Base-by-base conservation (phyloP, 441 rosid genomes). In the Eruca vesicaria region DNA sequence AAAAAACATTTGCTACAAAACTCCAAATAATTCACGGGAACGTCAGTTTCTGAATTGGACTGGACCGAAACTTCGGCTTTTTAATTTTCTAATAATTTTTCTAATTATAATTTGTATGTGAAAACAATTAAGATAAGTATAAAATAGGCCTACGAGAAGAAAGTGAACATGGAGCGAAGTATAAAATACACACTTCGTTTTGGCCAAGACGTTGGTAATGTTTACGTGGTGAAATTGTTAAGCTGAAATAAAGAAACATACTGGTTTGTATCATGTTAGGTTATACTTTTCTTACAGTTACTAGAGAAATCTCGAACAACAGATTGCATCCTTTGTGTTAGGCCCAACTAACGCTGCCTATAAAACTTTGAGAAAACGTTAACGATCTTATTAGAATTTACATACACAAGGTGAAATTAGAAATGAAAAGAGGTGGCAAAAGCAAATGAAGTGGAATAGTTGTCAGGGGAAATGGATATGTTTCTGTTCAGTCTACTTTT, bases 1-100 rank as follows among this genome's bases (percentile, higher is more conserved):
- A n/a, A n/a, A n/a, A n/a, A 31, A 19, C 14, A 33, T 53, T 14
- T n/a, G 19, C 3, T 43, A 67, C 61, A 33, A 28, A 74, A 35
- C 0, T 61, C 63, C 78, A 68, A 35, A 18, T 19, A 18, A 50
- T 45, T 58, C 41, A 74, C 5, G 67, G 56, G 41, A 68, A 26
- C 41, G 7, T 48, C 6, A 74, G 31, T 45, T 58, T 66, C 0
- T 67, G 43, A 50, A 50, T 35, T 60, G 68, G 23, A 60, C 9
- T 15, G 53, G 26, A 67, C 55, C 53, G 33, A 33, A 33, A 60
- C 56, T 50, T 31, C 32, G 12, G 59, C 29, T 8, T 6, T 26
- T 23, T 12, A 5, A 9, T 19, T 63, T 35, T 62, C 6, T 19
- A 6, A 8, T 4, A 12, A 2, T 9, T 63, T 26, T 14, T 12